phyloP scores from a whole-genome alignment of 116 monocot genomes.

The Phalaenopsis hybrid region DNA sequence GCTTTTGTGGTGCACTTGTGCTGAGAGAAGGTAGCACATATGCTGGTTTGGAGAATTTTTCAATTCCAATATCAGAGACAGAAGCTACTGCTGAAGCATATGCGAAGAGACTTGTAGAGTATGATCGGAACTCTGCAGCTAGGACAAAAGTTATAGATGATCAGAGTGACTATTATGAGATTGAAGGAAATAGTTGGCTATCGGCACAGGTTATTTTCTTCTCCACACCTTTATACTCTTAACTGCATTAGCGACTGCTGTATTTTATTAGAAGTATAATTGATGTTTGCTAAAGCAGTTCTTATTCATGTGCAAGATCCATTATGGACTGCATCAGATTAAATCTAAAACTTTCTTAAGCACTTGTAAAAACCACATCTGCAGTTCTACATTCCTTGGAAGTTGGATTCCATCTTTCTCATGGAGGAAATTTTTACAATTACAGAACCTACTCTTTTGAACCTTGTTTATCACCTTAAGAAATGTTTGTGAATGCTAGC shows the following conservation, averaged over 20 bases:
- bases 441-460: neutral
- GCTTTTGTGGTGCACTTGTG: constrained; percentile 92
- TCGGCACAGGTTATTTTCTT: constrained; percentile 56
- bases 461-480: neutral
- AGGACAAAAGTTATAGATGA: constrained; percentile 91
- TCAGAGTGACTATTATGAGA: constrained; percentile 95
- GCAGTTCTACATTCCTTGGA: neutral
- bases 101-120: constrained; percentile 94
- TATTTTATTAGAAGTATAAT: neutral
- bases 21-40: constrained; percentile 88
- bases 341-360: neutral
- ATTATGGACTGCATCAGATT: neutral
- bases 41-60: constrained; percentile 67
- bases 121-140: constrained; percentile 86
- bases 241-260: neutral
- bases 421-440: neutral
- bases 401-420: neutral
- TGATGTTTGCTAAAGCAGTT: neutral
- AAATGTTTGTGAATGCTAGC: neutral
- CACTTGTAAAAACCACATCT: neutral
- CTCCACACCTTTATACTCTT: neutral
- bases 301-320: too few relatives aligned
- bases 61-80: constrained; percentile 44
- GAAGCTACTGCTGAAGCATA: constrained; percentile 85
- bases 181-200: constrained; percentile 90